Evolutionary conservation across 306 rosid genomes (phyloP).

Genomic region (Prunus armeniaca): DNA sequence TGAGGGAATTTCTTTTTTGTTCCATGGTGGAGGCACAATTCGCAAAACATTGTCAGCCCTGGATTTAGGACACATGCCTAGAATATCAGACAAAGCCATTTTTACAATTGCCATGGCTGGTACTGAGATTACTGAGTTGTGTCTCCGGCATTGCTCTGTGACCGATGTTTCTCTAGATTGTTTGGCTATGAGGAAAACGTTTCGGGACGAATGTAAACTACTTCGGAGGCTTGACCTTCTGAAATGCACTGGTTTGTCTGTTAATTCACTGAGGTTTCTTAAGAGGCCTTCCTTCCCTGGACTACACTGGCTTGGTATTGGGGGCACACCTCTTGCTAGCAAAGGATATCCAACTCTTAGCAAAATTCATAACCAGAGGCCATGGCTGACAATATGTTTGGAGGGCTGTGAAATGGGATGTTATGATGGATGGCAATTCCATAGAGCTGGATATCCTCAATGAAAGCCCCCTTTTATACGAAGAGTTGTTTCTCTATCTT

Average conservation of each 20-base stretch:
- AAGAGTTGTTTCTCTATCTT: not conserved
- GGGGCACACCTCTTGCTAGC: conserved; percentile 16
- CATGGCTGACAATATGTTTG: conserved; percentile 28
- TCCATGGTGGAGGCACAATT: conserved; percentile 27
- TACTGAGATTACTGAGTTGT: conserved; percentile 21
- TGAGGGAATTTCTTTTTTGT: conserved; percentile 24
- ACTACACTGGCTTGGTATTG: conserved; percentile 34
- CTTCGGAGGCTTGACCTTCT: conserved; percentile 31
- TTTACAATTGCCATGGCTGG: conserved; percentile 16
- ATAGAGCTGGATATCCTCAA: not conserved
- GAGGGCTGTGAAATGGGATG: conserved; percentile 39
- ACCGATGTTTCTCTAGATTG: conserved; percentile 24
- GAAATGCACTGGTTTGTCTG: conserved; percentile 26
- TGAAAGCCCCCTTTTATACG: not conserved
- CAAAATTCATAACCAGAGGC: conserved; percentile 10
- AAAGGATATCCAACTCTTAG: conserved; percentile 4
- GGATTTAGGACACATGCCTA: conserved; percentile 32
- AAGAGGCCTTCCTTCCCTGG: conserved; percentile 28
- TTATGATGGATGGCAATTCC: conserved; percentile 41
- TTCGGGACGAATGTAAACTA: conserved; percentile 14
- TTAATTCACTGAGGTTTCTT: conserved; percentile 15
- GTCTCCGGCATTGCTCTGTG: conserved; percentile 29
- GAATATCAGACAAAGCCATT: conserved; percentile 30
- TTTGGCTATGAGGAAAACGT: conserved; percentile 24
- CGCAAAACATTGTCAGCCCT: conserved; percentile 23